Evolutionary conservation across 345 rosid genomes (phyloP), one percentile per base, ranked within the genome.

Genomic region (Boechera retrofracta): DNA sequence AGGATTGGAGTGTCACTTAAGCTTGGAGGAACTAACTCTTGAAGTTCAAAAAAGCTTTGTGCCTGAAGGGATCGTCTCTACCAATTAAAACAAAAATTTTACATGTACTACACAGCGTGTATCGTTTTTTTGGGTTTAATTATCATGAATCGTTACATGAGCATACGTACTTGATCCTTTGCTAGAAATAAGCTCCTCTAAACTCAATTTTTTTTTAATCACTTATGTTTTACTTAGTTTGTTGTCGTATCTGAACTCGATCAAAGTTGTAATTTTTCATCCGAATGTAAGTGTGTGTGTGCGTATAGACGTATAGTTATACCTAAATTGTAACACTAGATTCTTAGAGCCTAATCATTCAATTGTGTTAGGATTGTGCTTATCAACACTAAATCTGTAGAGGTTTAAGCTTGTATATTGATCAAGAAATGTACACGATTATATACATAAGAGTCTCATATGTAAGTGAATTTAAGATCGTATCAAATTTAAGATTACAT

Each of bases 21-120:
- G 97, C 73, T 81, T 94, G 86, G 98, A 94, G 85, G 98, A 94
- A 77, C 75, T 94, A 41, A 90, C 89, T 31, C 83, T 90, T 28
- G 93, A 89, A 84, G 87, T 94, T 80, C 98, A 94, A 64, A 87
- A 83, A 75, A 92, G 87, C 84, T 89, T 90, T 69, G 71, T 73
- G 32, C n/a, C 75, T 60, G 78, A 79, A 68, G 66, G 41, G 36
- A 38, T 73, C 45, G 56, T 77, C 63, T 71, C 42, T 52, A 36
- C 47, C 39, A 72, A 28, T 39, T 67, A 68, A 73, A 42, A 21
- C 51, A 44, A 52, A 53, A 33, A 48, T 32, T 29, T 49, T 47
- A 58, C 7, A 26, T 66, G 60, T 71, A 36, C 10, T 45, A 26
- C 4, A 60, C 4, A 61, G 53, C 16, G 31, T 35, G 71, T 35